These are phyloP conservation scores for Euclidium syriacum DNA, from an alignment of 345 rosid species.

Conservation along the genomic window DNA sequence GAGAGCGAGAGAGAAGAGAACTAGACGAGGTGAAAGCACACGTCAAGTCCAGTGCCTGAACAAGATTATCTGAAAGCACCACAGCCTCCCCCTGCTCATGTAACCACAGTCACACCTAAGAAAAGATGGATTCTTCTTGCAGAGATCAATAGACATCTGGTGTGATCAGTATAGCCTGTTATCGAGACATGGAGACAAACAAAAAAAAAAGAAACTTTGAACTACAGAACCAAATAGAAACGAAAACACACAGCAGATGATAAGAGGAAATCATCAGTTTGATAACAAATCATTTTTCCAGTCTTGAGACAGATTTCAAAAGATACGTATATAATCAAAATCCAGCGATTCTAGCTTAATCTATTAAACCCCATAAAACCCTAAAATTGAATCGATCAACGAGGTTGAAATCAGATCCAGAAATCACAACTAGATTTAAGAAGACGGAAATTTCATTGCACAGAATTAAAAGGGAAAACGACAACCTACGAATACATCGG, in stretches of 20 bases:
- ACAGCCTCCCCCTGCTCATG: constrained; percentile 66
- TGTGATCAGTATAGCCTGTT: constrained; percentile 29
- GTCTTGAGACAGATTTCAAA: background rate
- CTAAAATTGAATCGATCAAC: background rate
- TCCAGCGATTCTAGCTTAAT: background rate
- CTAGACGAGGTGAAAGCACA: background rate
- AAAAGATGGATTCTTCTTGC: constrained; percentile 36
- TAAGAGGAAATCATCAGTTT: background rate
- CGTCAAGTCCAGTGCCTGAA: constrained; percentile 75
- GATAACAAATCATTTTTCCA: background rate
- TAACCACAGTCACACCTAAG: constrained; percentile 52
- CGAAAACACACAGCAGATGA: background rate
- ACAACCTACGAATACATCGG: background rate
- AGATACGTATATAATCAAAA: background rate
- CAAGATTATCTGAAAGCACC: constrained; percentile 42
- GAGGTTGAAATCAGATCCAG: background rate
- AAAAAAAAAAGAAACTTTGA: background rate
- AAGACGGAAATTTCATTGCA: background rate
- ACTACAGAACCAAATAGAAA: constrained; percentile 11
- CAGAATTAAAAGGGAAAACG: background rate
- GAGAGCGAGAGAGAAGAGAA: too few relatives aligned
- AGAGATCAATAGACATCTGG: constrained; percentile 40
- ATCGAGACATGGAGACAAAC: constrained; percentile 6
- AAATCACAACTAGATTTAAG: background rate
- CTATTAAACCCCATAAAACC: background rate